Evolutionary conservation across 352 stramenopile genomes (phyloP).

Genomic region (Thalassiosira exigua): DNA sequence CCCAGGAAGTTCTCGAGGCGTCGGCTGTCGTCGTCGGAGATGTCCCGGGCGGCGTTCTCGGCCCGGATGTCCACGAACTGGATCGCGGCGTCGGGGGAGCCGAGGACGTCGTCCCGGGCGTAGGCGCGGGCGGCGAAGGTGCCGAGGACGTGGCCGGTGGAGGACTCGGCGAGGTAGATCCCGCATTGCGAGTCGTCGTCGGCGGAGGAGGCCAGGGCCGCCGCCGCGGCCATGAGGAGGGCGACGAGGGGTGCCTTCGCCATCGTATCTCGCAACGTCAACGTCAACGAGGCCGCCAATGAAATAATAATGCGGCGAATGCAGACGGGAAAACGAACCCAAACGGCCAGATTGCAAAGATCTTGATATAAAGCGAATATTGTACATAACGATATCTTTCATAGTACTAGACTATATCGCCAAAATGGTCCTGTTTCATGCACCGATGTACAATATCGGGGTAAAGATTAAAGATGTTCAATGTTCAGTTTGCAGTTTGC

Average conservation of each 20-base stretch:
- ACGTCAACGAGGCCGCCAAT: no score
- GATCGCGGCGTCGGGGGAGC: slow-evolving; percentile 45
- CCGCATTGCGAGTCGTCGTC: slow-evolving; percentile 41
- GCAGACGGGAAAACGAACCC: no score
- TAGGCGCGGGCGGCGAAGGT: no score
- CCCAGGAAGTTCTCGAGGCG: slow-evolving; percentile 41
- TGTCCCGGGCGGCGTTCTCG: slow-evolving; percentile 21
- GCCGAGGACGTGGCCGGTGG: slow-evolving; percentile 46
- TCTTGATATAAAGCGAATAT: not conserved
- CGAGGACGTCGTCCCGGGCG: slow-evolving; percentile 50
- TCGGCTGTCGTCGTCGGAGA: slow-evolving; percentile 10
- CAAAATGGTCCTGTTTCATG: no score
- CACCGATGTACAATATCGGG: no score
- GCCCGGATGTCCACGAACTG: slow-evolving; percentile 55
- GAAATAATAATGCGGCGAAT: no score
- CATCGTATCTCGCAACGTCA: not conserved
- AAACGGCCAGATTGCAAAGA: not conserved
- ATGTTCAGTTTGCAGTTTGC: no score
- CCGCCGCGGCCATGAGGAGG: slow-evolving; percentile 18
- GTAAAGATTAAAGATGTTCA: no score
- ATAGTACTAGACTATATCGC: no score
- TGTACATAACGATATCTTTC: no score
- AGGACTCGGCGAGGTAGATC: slow-evolving; percentile 57
- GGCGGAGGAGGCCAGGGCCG: slow-evolving; percentile 6
- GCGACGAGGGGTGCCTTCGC: slow-evolving; percentile 2